Percentiles rank a stretch among this genome's conserved stretches.
These are phyloP conservation scores for Cucurbita pepo DNA, from an alignment of 306 rosid species.

Conservation along the genomic window DNA sequence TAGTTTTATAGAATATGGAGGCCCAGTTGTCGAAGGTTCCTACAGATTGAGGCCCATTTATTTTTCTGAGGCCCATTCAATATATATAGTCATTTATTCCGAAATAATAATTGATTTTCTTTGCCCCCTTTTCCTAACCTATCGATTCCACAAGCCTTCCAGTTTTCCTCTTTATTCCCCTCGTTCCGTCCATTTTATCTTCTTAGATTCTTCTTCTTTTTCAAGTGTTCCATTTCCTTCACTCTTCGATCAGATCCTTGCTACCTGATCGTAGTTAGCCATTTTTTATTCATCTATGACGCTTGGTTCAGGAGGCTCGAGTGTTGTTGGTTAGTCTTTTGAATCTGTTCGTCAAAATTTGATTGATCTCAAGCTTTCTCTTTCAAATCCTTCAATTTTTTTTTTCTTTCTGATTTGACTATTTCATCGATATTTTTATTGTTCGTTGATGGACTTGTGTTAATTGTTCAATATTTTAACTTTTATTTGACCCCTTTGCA, in stretches of 20 bases:
- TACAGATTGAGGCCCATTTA: background rate
- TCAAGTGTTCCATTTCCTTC: background rate
- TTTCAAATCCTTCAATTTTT: background rate
- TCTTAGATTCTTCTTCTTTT: constrained; percentile 5
- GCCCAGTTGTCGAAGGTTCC: background rate
- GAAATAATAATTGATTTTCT: background rate
- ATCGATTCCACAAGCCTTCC: constrained; percentile 1
- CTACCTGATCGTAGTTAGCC: background rate
- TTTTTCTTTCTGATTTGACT: background rate
- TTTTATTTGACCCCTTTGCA: background rate
- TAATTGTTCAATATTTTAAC: background rate
- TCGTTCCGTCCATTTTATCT: background rate
- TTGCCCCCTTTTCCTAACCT: background rate
- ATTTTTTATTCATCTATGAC: constrained; percentile 49
- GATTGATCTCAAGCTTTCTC: background rate
- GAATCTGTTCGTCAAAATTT: background rate
- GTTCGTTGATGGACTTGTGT: background rate
- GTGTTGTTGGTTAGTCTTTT: constrained; percentile 78
- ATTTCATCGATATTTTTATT: background rate
- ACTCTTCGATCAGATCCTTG: constrained; percentile 48
- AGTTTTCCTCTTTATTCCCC: constrained; percentile 5
- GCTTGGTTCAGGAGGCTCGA: constrained; percentile 95
- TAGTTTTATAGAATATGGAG: background rate
- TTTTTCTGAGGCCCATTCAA: background rate
- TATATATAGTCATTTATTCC: background rate